Evolutionary conservation across 495 filamentous ascomycete species (phyloP).

Genomic region (Xanthoparmelia taractica): DNA sequence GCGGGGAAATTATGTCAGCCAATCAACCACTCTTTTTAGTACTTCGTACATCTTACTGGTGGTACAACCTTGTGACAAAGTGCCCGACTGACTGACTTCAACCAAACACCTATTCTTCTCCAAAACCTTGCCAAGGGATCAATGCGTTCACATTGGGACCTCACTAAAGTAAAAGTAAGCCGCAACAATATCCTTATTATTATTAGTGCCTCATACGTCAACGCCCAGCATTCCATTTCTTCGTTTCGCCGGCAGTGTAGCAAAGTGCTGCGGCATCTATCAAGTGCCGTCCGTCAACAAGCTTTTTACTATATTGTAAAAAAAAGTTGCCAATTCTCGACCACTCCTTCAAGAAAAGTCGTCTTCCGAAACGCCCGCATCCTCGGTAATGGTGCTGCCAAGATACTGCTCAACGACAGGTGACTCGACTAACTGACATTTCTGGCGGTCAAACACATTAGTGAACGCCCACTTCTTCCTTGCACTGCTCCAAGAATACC

Average conservation of each 20-base stretch:
- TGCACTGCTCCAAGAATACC: slow-evolving; percentile 40
- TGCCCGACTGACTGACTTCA: too few relatives aligned
- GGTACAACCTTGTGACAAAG: neutral
- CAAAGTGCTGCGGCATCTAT: neutral
- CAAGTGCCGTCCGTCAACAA: neutral
- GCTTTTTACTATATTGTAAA: neutral
- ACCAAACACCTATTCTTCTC: neutral
- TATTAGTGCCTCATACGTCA: neutral
- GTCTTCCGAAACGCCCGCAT: slow-evolving; percentile 29
- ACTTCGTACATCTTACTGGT: too few relatives aligned
- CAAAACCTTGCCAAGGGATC: neutral
- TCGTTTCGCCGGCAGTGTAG: neutral
- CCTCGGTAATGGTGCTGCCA: slow-evolving; percentile 16
- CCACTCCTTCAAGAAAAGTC: slow-evolving; percentile 41
- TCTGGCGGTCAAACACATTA: slow-evolving; percentile 29
- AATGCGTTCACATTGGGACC: too few relatives aligned
- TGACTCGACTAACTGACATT: slow-evolving; percentile 38
- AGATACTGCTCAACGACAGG: slow-evolving; percentile 41
- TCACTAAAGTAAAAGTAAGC: too few relatives aligned
- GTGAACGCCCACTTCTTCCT: slow-evolving; percentile 12
- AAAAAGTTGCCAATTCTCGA: neutral
- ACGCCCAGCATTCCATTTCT: neutral
- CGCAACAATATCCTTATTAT: too few relatives aligned
- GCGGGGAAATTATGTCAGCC: slow-evolving; percentile 11
- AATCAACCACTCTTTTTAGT: too few relatives aligned